Base-by-base conservation (phyloP, 2,329 filamentous ascomycete genomes). In the Diaporthe eres region DNA sequence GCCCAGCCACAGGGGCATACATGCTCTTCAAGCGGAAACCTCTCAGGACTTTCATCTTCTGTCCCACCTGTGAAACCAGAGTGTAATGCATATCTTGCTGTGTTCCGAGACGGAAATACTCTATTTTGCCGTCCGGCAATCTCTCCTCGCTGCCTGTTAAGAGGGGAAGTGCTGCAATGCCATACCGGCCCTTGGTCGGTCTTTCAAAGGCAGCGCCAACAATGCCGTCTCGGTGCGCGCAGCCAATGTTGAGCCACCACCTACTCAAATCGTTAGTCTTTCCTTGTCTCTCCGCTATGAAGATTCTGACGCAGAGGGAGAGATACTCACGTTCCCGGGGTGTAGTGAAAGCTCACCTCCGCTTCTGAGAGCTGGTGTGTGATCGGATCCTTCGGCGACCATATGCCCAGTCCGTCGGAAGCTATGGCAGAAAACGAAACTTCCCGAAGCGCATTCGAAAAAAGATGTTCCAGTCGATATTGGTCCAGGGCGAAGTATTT, bases 161-260 rank as follows among this genome's bases (percentile, higher is more conserved):
- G 4, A 92, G 83, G 0, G 89, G 88, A n/a, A 91, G 81, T 1
- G 87, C 85, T 3, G 85, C 82, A 63, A 86, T 82, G 12, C 86
- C 85, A 76, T 89, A 89, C 51, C 82, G 82, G 9, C 87, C 86
- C 74, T 83, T 86, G 13, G 88, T 88, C 0, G 87, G 84, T 19
- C 78, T 85, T 77, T 90, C 87, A 4, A 81, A 77, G 17, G 85
- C 84, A 71, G 82, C 85, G 10, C 82, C 84, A 12, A 90, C 85
- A 25, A 91, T 88, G 28, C 90, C 89, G 78, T 92, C 90, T 39
- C 88, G 86, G 75, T 88, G 84, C 2, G 89, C 90, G 78, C 89
- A 91, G 49, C 88, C 86, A 44, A 91, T 83, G 72, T 90, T 89
- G 25, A 90, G 80, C 89, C 90, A 92, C 90, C 88, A 92, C 74